These are phyloP conservation scores for Linnemannia schmuckeri DNA, from an alignment of 192 early-diverging fungal species.

Conservation along the genomic window DNA sequence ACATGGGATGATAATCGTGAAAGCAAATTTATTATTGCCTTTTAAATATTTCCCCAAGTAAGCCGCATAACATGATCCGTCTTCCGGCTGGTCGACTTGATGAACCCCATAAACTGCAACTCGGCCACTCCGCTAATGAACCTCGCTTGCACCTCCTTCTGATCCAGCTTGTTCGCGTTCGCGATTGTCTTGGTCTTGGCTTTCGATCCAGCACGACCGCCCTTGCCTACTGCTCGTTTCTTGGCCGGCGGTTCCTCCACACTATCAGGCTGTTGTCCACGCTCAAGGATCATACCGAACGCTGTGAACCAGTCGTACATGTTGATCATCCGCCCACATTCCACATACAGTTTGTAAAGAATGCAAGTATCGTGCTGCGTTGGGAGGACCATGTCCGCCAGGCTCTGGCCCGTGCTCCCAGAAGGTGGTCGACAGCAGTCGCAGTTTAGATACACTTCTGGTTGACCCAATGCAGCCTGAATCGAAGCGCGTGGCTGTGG, in stretches of 20 bases:
- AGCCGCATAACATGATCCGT: conserved; percentile 93
- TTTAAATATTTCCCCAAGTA: conserved; percentile 73
- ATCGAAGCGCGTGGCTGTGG: conserved; percentile 87
- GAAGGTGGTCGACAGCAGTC: conserved; percentile 73
- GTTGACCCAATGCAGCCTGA: conserved; percentile 85
- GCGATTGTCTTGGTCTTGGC: not conserved
- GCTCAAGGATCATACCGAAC: conserved; percentile 84
- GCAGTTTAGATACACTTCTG: conserved; percentile 86
- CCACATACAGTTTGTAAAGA: conserved; percentile 89
- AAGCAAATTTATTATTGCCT: not conserved
- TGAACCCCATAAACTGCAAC: conserved; percentile 91
- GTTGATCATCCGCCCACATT: conserved; percentile 95
- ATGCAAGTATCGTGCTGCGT: conserved; percentile 90
- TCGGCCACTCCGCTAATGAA: conserved; percentile 90
- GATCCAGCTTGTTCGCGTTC: conserved; percentile 21
- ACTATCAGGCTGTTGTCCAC: conserved; percentile 24
- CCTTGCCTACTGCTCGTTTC: conserved; percentile 13
- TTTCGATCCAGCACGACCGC: not conserved
- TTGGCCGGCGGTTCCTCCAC: not conserved
- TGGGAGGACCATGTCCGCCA: conserved; percentile 61
- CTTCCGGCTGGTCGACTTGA: conserved; percentile 90
- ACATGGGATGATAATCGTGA: not conserved
- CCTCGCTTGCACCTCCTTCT: conserved; percentile 69
- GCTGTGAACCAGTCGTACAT: conserved; percentile 92
- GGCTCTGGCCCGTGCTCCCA: conserved; percentile 15